These are phyloP conservation scores for Fonsecaea monophora DNA, from an alignment of 2,329 filamentous ascomycete species.

Conservation along the genomic window DNA sequence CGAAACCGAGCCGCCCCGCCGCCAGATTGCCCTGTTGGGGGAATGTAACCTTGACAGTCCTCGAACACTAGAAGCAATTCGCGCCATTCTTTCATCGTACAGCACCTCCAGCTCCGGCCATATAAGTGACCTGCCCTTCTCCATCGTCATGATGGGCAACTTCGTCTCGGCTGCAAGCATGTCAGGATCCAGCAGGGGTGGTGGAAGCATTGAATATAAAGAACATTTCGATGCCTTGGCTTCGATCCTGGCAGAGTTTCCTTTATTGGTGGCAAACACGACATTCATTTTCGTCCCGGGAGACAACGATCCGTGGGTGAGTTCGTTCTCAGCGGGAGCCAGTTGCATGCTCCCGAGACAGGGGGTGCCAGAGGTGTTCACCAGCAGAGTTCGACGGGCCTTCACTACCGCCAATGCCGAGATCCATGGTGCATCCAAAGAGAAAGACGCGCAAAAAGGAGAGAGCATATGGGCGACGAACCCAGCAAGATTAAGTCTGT, in stretches of 20 bases:
- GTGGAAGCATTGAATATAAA: conserved; percentile 93
- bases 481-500: conserved; percentile 79
- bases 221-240: conserved; percentile 92
- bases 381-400: conserved; percentile 78
- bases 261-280: conserved; percentile 75
- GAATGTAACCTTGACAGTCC: conserved; percentile 88
- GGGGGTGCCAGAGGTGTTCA: conserved; percentile 85
- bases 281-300: conserved; percentile 94
- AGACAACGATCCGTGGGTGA: conserved; percentile 97
- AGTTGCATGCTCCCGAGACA: conserved; percentile 55
- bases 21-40: conserved; percentile 75
- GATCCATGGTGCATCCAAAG: conserved; percentile 51
- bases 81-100: conserved; percentile 78
- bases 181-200: conserved; percentile 68
- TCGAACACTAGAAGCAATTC: conserved; percentile 78
- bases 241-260: conserved; percentile 80
- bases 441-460: conserved; percentile 63
- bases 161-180: conserved; percentile 69
- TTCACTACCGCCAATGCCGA: conserved; percentile 82
- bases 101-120: conserved; percentile 60
- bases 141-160: conserved; percentile 84
- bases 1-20: conserved; percentile 43
- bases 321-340: conserved; percentile 68
- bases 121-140: conserved; percentile 69
- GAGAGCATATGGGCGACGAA: conserved; percentile 89